Evolutionary conservation across 2,329 filamentous ascomycete genomes (phyloP), one percentile per base, ranked within the genome.

Genomic region (Aspergillus sojae): DNA sequence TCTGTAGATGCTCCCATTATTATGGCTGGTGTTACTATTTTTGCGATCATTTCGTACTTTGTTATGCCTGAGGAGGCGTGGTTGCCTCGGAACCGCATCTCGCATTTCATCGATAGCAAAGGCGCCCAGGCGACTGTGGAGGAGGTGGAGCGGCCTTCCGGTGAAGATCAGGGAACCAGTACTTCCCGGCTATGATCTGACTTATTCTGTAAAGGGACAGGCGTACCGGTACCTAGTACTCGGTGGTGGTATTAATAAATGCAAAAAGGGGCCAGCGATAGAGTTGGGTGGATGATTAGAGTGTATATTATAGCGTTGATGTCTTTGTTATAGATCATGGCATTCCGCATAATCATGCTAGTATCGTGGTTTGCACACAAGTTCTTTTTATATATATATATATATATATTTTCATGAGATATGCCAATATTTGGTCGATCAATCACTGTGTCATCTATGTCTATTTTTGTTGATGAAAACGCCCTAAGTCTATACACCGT

Each of bases 21-120:
- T 62, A 84, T 85, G 81, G 80, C 70, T 3, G 77, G 74, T 1
- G 81, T 84, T 4, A 85, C 82, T 0, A 79, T 85, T 39, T 75
- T 84, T 45, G 83, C 82, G 0, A 58, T 84, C 19, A 61, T 82
- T 26, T 83, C 82, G 10, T 84, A 82, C 77, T 82, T 80, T 71
- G 41, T 82, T n/a, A 81, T 81, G 64, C 82, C 83, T 0, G 77
- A 80, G 50, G 80, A 80, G 4, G 72, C 75, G 1, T 84, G 82
- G 82, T 69, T 84, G 53, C 82, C 82, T 1, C 76, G 72, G 16
- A 72, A 79, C 57, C 75, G 81, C 16, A 83, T 83, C 53, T 74
- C 80, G 60, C 75, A 80, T 62, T 80, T 80, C 60, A 75, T 80
- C 30, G 76, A 80, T 36, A 77, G 71, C 57, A 78, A 78, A 67